Percentiles rank a stretch among this genome's conserved stretches.
Evolutionary conservation across 768 basidiomycete species (phyloP).

Genomic region (Pulveroboletus sp.): DNA sequence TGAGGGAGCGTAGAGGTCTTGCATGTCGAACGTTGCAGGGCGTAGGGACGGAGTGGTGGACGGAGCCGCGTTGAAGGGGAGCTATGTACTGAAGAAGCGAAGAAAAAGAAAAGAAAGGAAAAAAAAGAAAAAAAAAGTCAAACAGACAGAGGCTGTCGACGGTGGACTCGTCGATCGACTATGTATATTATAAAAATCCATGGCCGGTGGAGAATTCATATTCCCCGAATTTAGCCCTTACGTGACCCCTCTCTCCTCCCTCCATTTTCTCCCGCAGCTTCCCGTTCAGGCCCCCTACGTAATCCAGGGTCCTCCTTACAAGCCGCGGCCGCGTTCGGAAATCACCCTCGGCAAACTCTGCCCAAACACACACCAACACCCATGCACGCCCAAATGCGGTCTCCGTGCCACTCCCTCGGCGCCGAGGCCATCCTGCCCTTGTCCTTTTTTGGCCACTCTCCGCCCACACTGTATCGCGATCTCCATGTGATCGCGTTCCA

Average conservation of each 20-base stretch:
- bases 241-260: constrained; percentile 28
- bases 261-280: constrained; percentile 32
- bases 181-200: constrained; percentile 35
- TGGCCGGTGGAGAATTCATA: constrained; percentile 38
- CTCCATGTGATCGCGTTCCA: constrained; percentile 31
- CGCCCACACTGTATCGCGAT: constrained; percentile 29
- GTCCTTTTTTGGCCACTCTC: constrained; percentile 30
- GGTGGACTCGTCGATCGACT: constrained; percentile 31
- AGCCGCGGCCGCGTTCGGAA: constrained; percentile 38
- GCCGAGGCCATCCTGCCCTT: constrained; percentile 33
- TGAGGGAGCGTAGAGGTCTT: constrained; percentile 44
- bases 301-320: constrained; percentile 32
- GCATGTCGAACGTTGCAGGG: constrained; percentile 40
- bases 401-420: constrained; percentile 36
- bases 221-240: constrained; percentile 34
- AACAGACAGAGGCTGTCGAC: constrained; percentile 27
- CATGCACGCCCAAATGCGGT: constrained; percentile 16
- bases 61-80: constrained; percentile 13
- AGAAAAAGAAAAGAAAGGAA: constrained; percentile 27
- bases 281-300: constrained; percentile 27
- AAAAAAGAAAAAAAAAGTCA: constrained; percentile 23
- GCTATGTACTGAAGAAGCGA: constrained; percentile 32
- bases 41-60: constrained; percentile 38
- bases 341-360: constrained; percentile 35
- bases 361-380: constrained; percentile 21